A percentile compares a stretch with the other conserved stretches of the same genome.
Conservation (phyloP, 352 stramenopile genomes). For the Phytophthora nicotianae region DNA sequence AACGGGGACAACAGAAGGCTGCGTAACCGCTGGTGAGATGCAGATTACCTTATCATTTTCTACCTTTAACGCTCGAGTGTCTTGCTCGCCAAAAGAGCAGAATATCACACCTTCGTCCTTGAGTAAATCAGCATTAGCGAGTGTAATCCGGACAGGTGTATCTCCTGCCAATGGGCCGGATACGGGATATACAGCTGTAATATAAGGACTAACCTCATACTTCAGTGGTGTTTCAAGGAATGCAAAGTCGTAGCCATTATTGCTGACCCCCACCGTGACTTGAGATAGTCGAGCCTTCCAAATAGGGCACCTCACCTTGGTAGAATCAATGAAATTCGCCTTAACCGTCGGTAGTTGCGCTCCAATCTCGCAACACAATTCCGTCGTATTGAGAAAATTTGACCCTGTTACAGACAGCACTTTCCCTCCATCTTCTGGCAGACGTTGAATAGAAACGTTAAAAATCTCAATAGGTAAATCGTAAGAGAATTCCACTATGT, state of each 20-base stretch:
- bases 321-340: slow-evolving; percentile 25
- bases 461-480: slow-evolving; percentile 25
- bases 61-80: slow-evolving; percentile 27
- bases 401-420: slow-evolving; percentile 33
- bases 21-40: slow-evolving; percentile 14
- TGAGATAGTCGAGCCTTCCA: not conserved
- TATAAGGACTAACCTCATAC: slow-evolving; percentile 22
- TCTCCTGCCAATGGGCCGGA: slow-evolving; percentile 37
- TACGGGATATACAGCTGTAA: slow-evolving; percentile 33
- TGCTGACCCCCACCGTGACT: slow-evolving; percentile 36
- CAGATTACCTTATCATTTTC: slow-evolving; percentile 25
- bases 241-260: slow-evolving; percentile 49
- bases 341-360: not conserved
- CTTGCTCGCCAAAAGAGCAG: slow-evolving; percentile 44
- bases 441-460: slow-evolving; percentile 21
- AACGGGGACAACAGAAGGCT: slow-evolving; percentile 15
- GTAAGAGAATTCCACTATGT: slow-evolving; percentile 35
- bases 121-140: slow-evolving; percentile 18
- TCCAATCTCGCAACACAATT: slow-evolving; percentile 37
- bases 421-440: slow-evolving; percentile 23
- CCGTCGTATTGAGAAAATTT: slow-evolving; percentile 39
- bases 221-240: slow-evolving; percentile 14
- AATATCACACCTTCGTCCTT: slow-evolving; percentile 19
- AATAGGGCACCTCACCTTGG: slow-evolving; percentile 18
- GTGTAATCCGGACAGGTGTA: slow-evolving; percentile 33